These are phyloP conservation scores for Tilletiopsis washingtonensis DNA, from an alignment of 1,284 basidiomycete species.

Conservation along the genomic window DNA sequence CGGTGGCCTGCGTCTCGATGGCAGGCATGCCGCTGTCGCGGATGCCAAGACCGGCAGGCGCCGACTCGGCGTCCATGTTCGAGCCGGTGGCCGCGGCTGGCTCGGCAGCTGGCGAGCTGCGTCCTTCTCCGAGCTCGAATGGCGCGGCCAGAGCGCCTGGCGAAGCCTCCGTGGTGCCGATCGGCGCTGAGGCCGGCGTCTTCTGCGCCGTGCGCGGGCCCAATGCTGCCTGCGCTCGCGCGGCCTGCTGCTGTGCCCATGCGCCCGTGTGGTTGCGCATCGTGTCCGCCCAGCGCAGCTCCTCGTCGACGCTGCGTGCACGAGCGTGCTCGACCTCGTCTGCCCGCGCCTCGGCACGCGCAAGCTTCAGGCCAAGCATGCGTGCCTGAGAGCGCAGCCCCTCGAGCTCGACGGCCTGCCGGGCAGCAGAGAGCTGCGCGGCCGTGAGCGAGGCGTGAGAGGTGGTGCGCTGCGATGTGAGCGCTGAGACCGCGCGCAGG, in stretches of 20 bases:
- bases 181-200: background rate
- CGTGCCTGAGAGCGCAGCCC: slow-evolving; percentile 39
- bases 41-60: slow-evolving; percentile 4
- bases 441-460: slow-evolving; percentile 33
- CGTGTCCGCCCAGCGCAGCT: slow-evolving; percentile 6
- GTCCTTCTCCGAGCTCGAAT: background rate
- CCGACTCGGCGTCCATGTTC: background rate
- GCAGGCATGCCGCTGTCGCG: background rate
- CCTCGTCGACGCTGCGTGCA: slow-evolving; percentile 11
- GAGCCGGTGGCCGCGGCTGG: background rate
- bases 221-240: slow-evolving; percentile 5
- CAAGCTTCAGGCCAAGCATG: slow-evolving; percentile 39
- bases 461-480: slow-evolving; percentile 34
- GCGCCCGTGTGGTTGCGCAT: slow-evolving; percentile 3
- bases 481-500: slow-evolving; percentile 37
- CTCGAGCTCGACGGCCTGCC: slow-evolving; percentile 40
- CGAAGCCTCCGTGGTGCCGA: background rate
- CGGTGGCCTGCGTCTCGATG: slow-evolving; percentile 9
- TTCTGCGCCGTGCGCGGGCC: background rate
- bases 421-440: slow-evolving; percentile 27
- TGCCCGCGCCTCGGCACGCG: slow-evolving; percentile 23
- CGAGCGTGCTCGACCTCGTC: slow-evolving; percentile 3
- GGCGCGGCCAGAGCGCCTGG: background rate
- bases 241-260: slow-evolving; percentile 8
- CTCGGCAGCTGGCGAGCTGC: background rate